Evolutionary conservation across 768 basidiomycete species (phyloP).

Genomic region (Leucosporidium yakuticum): DNA sequence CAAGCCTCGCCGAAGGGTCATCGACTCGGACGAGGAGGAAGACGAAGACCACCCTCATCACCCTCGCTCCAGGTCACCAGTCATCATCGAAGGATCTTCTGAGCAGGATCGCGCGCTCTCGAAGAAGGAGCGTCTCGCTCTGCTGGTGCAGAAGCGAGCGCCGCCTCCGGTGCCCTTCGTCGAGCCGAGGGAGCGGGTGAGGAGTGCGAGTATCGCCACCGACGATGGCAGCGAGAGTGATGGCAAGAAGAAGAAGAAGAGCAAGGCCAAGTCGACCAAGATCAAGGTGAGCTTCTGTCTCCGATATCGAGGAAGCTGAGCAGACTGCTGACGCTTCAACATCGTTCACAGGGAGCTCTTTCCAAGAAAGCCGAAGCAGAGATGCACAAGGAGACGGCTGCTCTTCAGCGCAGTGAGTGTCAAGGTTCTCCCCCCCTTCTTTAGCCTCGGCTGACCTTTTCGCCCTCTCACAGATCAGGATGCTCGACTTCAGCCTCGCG

Average conservation of each 20-base stretch:
- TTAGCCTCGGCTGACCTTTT: neutral
- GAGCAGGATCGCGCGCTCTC: neutral
- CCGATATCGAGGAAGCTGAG: no score
- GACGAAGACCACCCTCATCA: neutral
- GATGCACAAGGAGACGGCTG: conserved; percentile 20
- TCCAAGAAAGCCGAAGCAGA: conserved; percentile 21
- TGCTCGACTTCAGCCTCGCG: conserved; percentile 4
- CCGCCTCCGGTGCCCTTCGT: neutral
- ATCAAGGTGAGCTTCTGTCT: conserved; percentile 1
- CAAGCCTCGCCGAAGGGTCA: neutral
- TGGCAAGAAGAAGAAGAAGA: neutral
- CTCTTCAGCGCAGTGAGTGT: conserved; percentile 15
- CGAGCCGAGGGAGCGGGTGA: neutral
- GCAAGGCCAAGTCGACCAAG: neutral
- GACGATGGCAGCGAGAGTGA: neutral
- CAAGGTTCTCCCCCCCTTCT: neutral
- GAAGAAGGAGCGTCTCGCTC: conserved; percentile 1
- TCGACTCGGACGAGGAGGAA: conserved; percentile 27
- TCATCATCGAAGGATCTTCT: no score
- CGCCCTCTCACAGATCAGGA: neutral
- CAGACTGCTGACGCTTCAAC: no score
- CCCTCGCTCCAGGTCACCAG: neutral
- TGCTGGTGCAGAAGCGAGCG: conserved; percentile 5
- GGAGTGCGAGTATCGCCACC: neutral
- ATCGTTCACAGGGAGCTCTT: neutral